Evolutionary conservation across 495 filamentous ascomycete species (phyloP), one percentile per base, ranked within the genome.

Genomic region (Penicillium odoratum): DNA sequence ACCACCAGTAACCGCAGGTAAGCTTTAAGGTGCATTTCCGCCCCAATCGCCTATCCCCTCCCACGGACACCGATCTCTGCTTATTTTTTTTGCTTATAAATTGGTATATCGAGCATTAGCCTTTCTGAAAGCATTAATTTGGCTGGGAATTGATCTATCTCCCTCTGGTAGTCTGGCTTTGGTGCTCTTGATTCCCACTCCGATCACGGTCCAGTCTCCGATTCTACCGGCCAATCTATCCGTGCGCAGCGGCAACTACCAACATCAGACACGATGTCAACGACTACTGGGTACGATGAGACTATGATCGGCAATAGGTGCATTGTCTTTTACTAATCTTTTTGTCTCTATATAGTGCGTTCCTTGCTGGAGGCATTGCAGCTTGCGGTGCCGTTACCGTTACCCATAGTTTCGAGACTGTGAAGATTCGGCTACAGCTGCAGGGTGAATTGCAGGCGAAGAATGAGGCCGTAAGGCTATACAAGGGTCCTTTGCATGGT

Each of bases 341-440:
- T 29, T 0, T 54, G 30, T 57, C 7, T 18, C 48, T 43, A 16
- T 43, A 31, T 51, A 86, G 84, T 44, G 82, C 84, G 9, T 99
- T 99, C 81, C 82, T 98, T 61, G 92, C 94, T 28, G 94, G 94
- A 70, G 94, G 94, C 59, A 89, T 98, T 69, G 94, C 94, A 62
- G 94, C 95, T 52, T 97, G 92, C 75, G 94, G 94, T 61, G 94
- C 94, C 52, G 95, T 99, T 51, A 98, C 94, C 4, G 93, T 95
- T 47, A 99, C 94, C 40, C 94, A 99, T 73, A 91, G 92, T 58
- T 97, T 98, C 78, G 94, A 99, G 76, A 98, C 94, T 7, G 92
- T 98, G 56, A 99, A 99, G 85, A 99, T 98, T 70, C 90, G 93
- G 89, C 83, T 98, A 78, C 94, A 99, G 82, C 77, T 99, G 50